Base-by-base conservation (phyloP, 2,329 filamentous ascomycete species). In the Clathrospora elynae region DNA sequence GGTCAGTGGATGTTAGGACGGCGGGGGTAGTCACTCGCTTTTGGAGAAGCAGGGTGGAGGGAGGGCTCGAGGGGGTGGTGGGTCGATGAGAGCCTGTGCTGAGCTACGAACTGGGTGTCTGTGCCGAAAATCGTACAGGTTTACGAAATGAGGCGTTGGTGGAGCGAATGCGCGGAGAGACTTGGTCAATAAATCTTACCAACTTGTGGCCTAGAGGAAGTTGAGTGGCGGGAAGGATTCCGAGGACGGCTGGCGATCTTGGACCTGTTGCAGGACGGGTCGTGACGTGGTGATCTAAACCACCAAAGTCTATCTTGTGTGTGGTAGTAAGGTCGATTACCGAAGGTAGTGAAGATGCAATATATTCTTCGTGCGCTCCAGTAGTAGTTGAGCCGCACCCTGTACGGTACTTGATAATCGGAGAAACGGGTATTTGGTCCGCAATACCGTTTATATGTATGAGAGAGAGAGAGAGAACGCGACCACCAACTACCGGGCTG, bases 391-490 rank as follows among this genome's bases (percentile, higher is more conserved):
- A 35, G 36, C 35, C 46, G 36, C 37, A 50, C 34, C 38, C 19
- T 45, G 29, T 39, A 25, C 30, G 42, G 44, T 33, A 42, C 19
- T 37, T 34, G 18, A 18, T 25, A 14, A 14, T 46, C 37, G 49
- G 49, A 47, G 42, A 47, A 35, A 36, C 46, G 51, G 51, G 35
- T 45, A 43, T 47, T 29, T 30, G 43, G 26, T 37, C 47, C 48
- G 44, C 17, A 29, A 35, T 40, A 19, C 31, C 44, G 29, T 29
- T n/a, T n/a, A n/a, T n/a, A n/a, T n/a, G n/a, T n/a, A n/a, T n/a
- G n/a, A n/a, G n/a, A n/a, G n/a, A n/a, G n/a, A n/a, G n/a, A n/a
- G n/a, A n/a, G n/a, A n/a, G 9, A 34, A 45, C 35, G 51, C 40
- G 34, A 51, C 24, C n/a, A 19, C 13, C 14, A 24, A 37, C 35